Conservation (phyloP, 495 filamentous ascomycete genomes). For the Xylaria scruposa region DNA sequence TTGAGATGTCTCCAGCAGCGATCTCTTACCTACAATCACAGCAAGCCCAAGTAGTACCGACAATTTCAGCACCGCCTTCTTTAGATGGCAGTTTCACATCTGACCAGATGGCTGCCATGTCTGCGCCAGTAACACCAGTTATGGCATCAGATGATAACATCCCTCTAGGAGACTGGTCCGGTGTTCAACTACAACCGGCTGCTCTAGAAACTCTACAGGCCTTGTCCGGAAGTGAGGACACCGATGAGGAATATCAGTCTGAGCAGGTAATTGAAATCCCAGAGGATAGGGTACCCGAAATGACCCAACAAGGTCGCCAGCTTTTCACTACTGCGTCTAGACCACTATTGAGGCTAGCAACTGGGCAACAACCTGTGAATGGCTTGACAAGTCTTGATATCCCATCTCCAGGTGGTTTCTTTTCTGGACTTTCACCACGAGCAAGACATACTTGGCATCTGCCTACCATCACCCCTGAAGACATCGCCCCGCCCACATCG, state of each 20-base stretch:
- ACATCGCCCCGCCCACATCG: constrained; percentile 67
- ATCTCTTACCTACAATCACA: constrained; percentile 67
- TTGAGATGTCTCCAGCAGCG: constrained; percentile 77
- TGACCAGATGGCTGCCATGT: constrained; percentile 79
- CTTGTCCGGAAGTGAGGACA: constrained; percentile 64
- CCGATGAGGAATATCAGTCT: constrained; percentile 55
- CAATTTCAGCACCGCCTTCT: constrained; percentile 80
- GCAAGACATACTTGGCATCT: constrained; percentile 79
- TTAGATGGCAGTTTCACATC: constrained; percentile 87
- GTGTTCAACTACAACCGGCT: constrained; percentile 75
- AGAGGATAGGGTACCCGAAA: constrained; percentile 49
- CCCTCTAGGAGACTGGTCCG: constrained; percentile 60
- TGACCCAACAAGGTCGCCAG: constrained; percentile 47
- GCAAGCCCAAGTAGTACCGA: constrained; percentile 65
- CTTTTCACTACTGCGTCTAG: constrained; percentile 43
- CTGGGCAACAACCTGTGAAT: constrained; percentile 53
- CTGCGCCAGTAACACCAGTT: constrained; percentile 81
- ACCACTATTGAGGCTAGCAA: constrained; percentile 43
- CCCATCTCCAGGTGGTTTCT: constrained; percentile 90
- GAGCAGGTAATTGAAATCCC: constrained; percentile 60
- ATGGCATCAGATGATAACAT: constrained; percentile 62
- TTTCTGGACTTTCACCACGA: constrained; percentile 75
- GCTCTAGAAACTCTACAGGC: constrained; percentile 80
- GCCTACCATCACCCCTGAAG: constrained; percentile 49
- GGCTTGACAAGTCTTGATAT: constrained; percentile 77